Percentiles rank a stretch among this genome's conserved stretches.
Evolutionary conservation across 495 filamentous ascomycete genomes (phyloP).

Genomic region (Talaromyces proteolyticus): DNA sequence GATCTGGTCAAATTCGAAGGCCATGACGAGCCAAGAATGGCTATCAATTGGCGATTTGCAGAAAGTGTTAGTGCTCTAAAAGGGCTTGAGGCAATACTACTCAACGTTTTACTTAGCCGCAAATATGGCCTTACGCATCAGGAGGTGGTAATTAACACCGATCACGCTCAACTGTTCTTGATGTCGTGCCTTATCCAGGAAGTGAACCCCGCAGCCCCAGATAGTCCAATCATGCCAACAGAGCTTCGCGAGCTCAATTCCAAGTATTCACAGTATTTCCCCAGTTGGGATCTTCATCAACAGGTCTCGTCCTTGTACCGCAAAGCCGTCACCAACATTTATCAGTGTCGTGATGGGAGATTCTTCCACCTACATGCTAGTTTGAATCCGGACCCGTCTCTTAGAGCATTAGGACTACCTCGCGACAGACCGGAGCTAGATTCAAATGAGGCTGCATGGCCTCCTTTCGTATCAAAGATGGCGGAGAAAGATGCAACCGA

Average conservation of each 20-base stretch:
- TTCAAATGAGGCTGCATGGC: slow-evolving; percentile 1
- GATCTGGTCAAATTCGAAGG: too few species aligned
- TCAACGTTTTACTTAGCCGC: slow-evolving; percentile 46
- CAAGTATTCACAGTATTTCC: too few species aligned
- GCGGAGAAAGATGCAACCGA: slow-evolving; percentile 20
- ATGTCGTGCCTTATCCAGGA: slow-evolving; percentile 16
- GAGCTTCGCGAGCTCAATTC: too few species aligned
- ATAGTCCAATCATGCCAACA: too few species aligned
- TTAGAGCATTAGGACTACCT: slow-evolving; percentile 20
- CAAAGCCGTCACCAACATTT: slow-evolving; percentile 15
- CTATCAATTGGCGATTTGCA: slow-evolving; percentile 41
- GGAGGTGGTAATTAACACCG: slow-evolving; percentile 14
- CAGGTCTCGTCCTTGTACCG: too few species aligned
- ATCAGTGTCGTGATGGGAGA: slow-evolving; percentile 19
- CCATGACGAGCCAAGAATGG: slow-evolving; percentile 17
- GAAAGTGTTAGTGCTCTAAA: slow-evolving; percentile 54
- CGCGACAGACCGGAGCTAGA: slow-evolving; percentile 1
- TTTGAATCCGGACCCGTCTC: slow-evolving; percentile 15
- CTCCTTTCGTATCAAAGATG: slow-evolving; percentile 14
- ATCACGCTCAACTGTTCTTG: slow-evolving; percentile 26
- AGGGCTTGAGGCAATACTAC: slow-evolving; percentile 50
- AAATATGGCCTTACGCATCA: slow-evolving; percentile 24
- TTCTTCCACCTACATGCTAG: slow-evolving; percentile 31
- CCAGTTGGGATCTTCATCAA: too few species aligned
- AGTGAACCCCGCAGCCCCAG: not conserved